Base-by-base conservation (phyloP, 495 filamentous ascomycete genomes). In the Bombardia bombarda region DNA sequence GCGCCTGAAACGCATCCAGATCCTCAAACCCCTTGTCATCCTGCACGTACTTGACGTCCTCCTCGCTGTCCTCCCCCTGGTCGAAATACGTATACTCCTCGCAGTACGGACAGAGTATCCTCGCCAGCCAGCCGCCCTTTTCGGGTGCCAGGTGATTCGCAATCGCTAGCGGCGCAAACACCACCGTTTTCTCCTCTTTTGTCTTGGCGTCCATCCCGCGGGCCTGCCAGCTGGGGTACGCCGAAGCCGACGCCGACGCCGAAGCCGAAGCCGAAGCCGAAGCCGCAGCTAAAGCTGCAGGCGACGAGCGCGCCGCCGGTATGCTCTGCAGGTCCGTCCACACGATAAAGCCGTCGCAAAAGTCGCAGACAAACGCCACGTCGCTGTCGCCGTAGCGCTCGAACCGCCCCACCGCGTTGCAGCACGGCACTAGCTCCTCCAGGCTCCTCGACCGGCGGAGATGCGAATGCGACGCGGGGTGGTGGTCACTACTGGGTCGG, bases 361-460 rank as follows among this genome's bases (percentile, higher is more conserved):
- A 73, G 49, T 73, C 63, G 49, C 69, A 73, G 0, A 71, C 60
- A 41, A 72, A 73, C 1, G 69, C 68, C 14, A 65, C 63, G 43
- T 71, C 66, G n/a, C 37, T 47, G n/a, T 59, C 53, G 19, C 52
- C 59, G 18, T 69, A 52, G 5, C 65, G 56, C 53, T 69, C 59
- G 39, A 73, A 72, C 10, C 52, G 44, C 6, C 68, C 68, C 5
- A 68, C 52, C 4, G 50, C 45, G 19, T 67, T 66, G 49, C 68
- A 71, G 17, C 25, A 34, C 8, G 65, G 60, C 1, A 58, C 45
- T 1, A 69, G 48, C 43, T 58, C 57, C 39, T 69, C 68, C 4
- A 64, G 37, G 43, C 58, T 59, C 16, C 39, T 38, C 16, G 32
- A 20, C 34, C 41, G 37, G 21, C 31, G 10, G n/a, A n/a, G n/a